A percentile compares a stretch with the other conserved stretches of the same genome.
Conservation (phyloP, 768 basidiomycete species). For the Astraeus odoratus region DNA sequence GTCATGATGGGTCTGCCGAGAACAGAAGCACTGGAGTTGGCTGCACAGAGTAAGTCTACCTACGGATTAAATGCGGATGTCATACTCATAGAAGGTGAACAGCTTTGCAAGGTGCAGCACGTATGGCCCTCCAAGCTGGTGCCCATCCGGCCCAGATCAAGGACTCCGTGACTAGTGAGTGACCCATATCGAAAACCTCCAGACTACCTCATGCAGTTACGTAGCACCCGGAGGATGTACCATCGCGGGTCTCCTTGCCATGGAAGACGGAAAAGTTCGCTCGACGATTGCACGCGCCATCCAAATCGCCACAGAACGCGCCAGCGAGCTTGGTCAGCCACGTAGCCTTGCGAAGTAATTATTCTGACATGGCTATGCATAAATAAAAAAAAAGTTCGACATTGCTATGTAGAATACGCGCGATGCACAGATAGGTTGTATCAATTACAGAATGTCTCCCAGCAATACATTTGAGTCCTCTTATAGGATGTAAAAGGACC, state of each 20-base stretch:
- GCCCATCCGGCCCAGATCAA: conserved; percentile 94
- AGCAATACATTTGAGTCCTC: conserved; percentile 31
- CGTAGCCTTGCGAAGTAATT: conserved; percentile 42
- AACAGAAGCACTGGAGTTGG: conserved; percentile 88
- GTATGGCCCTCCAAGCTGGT: conserved; percentile 88
- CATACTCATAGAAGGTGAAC: conserved; percentile 3
- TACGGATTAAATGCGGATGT: background rate
- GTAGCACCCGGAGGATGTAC: conserved; percentile 96
- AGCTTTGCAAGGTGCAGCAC: conserved; percentile 95
- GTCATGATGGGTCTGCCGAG: conserved; percentile 99
- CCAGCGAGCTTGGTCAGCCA: conserved; percentile 77
- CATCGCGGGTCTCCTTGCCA: conserved; percentile 89
- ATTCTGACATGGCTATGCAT: background rate
- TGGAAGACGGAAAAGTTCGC: conserved; percentile 91
- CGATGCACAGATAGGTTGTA: background rate
- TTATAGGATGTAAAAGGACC: conserved; percentile 18
- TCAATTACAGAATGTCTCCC: conserved; percentile 18
- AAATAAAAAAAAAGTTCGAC: background rate
- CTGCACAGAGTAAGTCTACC: conserved; percentile 75
- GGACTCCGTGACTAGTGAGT: conserved; percentile 93
- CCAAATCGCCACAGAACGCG: conserved; percentile 87
- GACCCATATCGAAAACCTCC: background rate
- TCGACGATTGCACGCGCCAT: conserved; percentile 94
- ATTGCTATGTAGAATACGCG: background rate
- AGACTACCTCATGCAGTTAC: conserved; percentile 2